Evolutionary conservation across 768 basidiomycete species (phyloP).

Genomic region (Kwoniella sp.): DNA sequence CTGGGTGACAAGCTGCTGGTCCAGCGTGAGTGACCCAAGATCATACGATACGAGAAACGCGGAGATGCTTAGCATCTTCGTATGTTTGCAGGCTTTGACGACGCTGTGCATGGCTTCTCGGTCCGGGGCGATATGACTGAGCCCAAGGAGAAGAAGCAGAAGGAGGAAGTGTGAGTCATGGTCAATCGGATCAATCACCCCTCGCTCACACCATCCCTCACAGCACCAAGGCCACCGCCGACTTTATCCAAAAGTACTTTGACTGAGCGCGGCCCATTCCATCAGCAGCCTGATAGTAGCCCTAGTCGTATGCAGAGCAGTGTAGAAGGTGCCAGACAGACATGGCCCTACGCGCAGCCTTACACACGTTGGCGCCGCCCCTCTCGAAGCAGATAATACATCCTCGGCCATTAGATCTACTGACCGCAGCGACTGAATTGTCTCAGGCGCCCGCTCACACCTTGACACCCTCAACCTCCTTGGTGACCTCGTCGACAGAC

Average conservation of each 20-base stretch:
- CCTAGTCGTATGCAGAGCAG: too few relatives aligned
- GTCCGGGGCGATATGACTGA: slow-evolving; percentile 45
- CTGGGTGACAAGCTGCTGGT: slow-evolving; percentile 34
- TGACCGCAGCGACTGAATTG: too few relatives aligned
- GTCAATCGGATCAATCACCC: too few relatives aligned
- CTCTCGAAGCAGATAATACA: too few relatives aligned
- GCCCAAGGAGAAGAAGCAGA: slow-evolving; percentile 38
- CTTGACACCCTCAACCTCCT: slow-evolving; percentile 18
- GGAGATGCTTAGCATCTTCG: not conserved
- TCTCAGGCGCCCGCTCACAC: slow-evolving; percentile 7
- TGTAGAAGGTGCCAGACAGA: too few relatives aligned
- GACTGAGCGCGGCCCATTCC: too few relatives aligned
- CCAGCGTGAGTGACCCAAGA: slow-evolving; percentile 19
- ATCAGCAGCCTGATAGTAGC: too few relatives aligned
- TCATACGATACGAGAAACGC: not conserved
- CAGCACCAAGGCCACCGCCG: slow-evolving; percentile 9
- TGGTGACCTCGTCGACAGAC: slow-evolving; percentile 12
- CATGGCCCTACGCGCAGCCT: too few relatives aligned
- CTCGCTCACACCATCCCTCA: not conserved
- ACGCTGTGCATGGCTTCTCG: slow-evolving; percentile 47
- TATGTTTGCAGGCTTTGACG: not conserved
- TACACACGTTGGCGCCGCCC: too few relatives aligned
- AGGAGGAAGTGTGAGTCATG: slow-evolving; percentile 42
- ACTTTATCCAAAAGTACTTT: slow-evolving; percentile 15
- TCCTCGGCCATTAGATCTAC: too few relatives aligned